These are phyloP conservation scores for Diaporthe citri DNA, from an alignment of 2,329 filamentous ascomycete species.

Conservation along the genomic window DNA sequence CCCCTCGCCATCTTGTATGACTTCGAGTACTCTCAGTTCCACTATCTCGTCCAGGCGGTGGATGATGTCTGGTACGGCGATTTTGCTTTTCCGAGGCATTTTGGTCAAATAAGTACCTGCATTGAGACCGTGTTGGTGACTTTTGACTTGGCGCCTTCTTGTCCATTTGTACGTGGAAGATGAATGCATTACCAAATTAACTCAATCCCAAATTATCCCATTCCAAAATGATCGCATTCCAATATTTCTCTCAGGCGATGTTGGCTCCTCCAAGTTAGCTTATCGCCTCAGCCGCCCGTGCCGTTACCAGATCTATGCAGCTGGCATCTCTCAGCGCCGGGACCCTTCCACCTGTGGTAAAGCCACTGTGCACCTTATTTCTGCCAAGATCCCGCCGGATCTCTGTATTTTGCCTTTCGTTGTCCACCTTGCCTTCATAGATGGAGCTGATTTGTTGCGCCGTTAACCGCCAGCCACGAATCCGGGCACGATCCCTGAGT, in stretches of 20 bases:
- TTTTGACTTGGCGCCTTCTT: not conserved
- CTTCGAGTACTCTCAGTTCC: not conserved
- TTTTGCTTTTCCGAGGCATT: not conserved
- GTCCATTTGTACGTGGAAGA: not conserved
- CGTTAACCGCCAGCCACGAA: not conserved
- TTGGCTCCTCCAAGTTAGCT: too few relatives aligned
- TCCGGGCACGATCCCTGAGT: not conserved
- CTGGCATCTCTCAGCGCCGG: rapidly evolving
- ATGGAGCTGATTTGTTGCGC: not conserved
- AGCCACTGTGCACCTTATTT: too few relatives aligned
- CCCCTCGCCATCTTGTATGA: not conserved
- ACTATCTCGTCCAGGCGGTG: not conserved
- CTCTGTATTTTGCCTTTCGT: too few relatives aligned
- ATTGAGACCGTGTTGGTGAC: not conserved
- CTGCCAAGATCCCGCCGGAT: too few relatives aligned
- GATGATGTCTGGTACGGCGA: not conserved
- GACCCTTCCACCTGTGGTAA: too few relatives aligned
- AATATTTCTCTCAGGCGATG: not conserved
- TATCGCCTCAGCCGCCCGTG: too few relatives aligned
- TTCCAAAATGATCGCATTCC: too few relatives aligned
- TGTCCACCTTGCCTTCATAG: too few relatives aligned
- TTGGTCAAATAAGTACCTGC: not conserved
- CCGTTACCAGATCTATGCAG: too few relatives aligned
- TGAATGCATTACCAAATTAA: too few relatives aligned
- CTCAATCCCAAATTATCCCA: too few relatives aligned